A percentile compares a stretch with the other conserved stretches of the same genome.
phyloP scores from a whole-genome alignment of 345 rosid genomes.

The Trapa incisa region DNA sequence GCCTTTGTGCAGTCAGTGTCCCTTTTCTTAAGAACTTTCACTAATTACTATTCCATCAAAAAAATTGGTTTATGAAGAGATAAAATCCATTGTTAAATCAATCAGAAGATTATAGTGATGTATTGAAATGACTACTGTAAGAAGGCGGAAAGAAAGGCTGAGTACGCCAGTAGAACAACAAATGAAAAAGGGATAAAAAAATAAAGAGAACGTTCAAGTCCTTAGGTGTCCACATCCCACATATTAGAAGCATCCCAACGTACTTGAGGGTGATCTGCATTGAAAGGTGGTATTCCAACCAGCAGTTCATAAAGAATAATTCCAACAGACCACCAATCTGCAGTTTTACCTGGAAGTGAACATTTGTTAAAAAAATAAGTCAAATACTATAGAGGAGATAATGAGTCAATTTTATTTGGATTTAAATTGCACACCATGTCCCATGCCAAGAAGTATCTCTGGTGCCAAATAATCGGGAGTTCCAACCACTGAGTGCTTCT shows the following conservation, averaged over 20 bases:
- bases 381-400: background rate
- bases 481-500: constrained; percentile 71
- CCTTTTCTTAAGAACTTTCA: background rate
- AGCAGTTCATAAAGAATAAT: constrained; percentile 83
- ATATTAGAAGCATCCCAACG: constrained; percentile 2
- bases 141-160: too few species aligned
- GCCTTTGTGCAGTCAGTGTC: background rate
- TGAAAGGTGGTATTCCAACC: constrained; percentile 89
- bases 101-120: too few species aligned
- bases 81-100: too few species aligned
- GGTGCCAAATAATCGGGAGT: constrained; percentile 99
- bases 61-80: too few species aligned
- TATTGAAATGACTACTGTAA: too few species aligned
- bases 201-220: background rate
- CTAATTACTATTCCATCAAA: background rate
- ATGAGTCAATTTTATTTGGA: background rate
- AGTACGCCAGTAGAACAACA: background rate
- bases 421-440: constrained; percentile 52
- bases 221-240: background rate
- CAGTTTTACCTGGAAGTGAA: constrained; percentile 57
- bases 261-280: constrained; percentile 89
- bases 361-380: background rate
- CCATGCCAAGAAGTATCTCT: constrained; percentile 97
- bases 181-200: background rate
- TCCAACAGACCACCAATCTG: constrained; percentile 99